Percentiles rank a stretch among this genome's conserved stretches.
These are phyloP conservation scores for Chlamydomonas sphaeroides DNA, from an alignment of 139 green algal species.

Conservation along the genomic window DNA sequence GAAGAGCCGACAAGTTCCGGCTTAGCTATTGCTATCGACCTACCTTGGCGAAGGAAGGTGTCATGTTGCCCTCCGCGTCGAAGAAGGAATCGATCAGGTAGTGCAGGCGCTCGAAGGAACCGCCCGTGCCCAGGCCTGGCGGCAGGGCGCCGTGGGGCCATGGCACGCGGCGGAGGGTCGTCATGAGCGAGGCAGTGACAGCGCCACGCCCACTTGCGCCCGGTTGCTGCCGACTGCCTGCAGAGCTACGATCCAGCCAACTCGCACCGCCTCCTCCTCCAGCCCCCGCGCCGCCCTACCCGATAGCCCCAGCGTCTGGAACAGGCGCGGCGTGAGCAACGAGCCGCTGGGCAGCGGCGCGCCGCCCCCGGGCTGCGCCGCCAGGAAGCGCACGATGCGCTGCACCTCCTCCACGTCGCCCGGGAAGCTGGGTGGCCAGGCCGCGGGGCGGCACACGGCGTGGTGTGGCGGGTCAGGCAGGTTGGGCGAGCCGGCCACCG, in stretches of 20 bases:
- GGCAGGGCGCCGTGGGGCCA: no score
- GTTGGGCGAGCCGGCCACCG: no score
- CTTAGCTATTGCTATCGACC: not conserved
- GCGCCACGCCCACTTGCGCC: no score
- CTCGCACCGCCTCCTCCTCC: no score
- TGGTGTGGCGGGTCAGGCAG: not conserved
- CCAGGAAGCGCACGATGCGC: conserved; percentile 80
- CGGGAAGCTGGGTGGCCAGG: conserved; percentile 53
- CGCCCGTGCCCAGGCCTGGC: conserved; percentile 65
- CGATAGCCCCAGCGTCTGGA: conserved; percentile 85
- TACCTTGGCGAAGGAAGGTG: conserved; percentile 79
- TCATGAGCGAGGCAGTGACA: no score
- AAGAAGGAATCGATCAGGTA: conserved; percentile 86
- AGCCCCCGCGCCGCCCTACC: no score
- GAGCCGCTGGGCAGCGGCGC: conserved; percentile 72
- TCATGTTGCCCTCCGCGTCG: conserved; percentile 76
- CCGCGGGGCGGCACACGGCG: not conserved
- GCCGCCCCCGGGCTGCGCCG: conserved; percentile 61
- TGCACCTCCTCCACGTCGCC: conserved; percentile 60
- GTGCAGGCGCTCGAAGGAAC: conserved; percentile 90
- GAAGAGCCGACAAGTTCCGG: no score
- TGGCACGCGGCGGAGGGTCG: no score
- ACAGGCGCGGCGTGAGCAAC: conserved; percentile 71
- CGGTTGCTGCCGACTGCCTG: no score
- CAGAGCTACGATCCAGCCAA: no score